Evolutionary conservation across 305 asterid species (phyloP).

Genomic region (Nicotiana rustica): DNA sequence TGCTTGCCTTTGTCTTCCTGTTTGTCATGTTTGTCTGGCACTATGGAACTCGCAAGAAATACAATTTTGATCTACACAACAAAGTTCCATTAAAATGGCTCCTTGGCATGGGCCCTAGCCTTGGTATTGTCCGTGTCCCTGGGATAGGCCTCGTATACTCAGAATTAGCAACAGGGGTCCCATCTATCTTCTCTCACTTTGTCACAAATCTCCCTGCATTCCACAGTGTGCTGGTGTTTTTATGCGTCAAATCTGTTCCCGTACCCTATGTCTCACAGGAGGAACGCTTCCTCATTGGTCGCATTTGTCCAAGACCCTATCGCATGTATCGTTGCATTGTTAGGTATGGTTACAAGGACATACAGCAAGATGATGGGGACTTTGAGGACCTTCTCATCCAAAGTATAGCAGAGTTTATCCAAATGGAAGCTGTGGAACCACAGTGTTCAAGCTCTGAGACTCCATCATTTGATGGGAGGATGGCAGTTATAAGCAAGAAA

Average conservation of each 20-base stretch:
- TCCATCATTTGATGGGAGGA: slow-evolving; percentile 81
- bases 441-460: slow-evolving; percentile 69
- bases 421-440: slow-evolving; percentile 95
- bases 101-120: slow-evolving; percentile 92
- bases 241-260: slow-evolving; percentile 86
- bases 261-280: slow-evolving; percentile 86
- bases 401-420: slow-evolving; percentile 94
- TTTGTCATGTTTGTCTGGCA: slow-evolving; percentile 92
- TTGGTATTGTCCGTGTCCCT: slow-evolving; percentile 94
- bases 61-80: slow-evolving; percentile 89
- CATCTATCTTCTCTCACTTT: slow-evolving; percentile 91
- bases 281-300: slow-evolving; percentile 95
- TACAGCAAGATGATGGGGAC: slow-evolving; percentile 82
- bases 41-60: slow-evolving; percentile 92
- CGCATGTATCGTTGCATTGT: slow-evolving; percentile 96
- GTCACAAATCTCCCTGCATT: slow-evolving; percentile 97
- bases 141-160: slow-evolving; percentile 96
- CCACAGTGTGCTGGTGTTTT: slow-evolving; percentile 88
- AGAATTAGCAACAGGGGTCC: slow-evolving; percentile 93
- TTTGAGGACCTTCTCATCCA: slow-evolving; percentile 86
- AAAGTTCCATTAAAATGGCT: slow-evolving; percentile 95
- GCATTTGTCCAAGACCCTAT: slow-evolving; percentile 90
- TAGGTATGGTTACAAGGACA: slow-evolving; percentile 93
- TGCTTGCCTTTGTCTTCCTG: slow-evolving; percentile 78
- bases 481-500: slow-evolving; percentile 86